A percentile compares a stretch with the other conserved stretches of the same genome.
phyloP scores from a whole-genome alignment of 2,329 filamentous ascomycete species.

The Fusarium zealandicum region DNA sequence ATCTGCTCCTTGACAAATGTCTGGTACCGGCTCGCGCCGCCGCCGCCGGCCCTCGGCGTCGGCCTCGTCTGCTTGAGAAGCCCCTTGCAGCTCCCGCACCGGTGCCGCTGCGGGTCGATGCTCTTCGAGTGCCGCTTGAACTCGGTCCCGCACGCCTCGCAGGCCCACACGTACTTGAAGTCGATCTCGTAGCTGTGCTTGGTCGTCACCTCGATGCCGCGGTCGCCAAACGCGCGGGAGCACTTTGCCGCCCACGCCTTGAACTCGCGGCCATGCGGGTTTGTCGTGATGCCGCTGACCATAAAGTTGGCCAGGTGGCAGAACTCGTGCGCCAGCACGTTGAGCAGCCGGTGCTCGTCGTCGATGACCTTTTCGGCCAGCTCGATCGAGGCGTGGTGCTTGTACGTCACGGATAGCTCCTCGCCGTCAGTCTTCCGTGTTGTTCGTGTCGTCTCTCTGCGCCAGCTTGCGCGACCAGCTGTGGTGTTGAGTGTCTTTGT shows the following conservation, averaged over 20 bases:
- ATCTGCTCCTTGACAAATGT: conserved; percentile 72
- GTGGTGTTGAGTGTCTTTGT: conserved; percentile 81
- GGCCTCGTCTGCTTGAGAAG: conserved; percentile 80
- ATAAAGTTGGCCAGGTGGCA: conserved; percentile 95
- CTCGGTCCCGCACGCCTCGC: conserved; percentile 70
- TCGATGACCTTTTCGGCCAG: conserved; percentile 89
- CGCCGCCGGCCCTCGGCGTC: conserved; percentile 55
- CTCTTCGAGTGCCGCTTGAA: conserved; percentile 88
- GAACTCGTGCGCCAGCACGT: conserved; percentile 95
- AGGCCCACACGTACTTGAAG: conserved; percentile 91
- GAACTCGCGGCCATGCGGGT: conserved; percentile 86
- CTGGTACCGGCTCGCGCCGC: conserved; percentile 53
- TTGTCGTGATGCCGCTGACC: conserved; percentile 75
- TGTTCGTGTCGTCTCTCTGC: conserved; percentile 61
- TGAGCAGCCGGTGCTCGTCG: conserved; percentile 77
- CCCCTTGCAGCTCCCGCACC: conserved; percentile 79
- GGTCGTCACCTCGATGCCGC: conserved; percentile 81
- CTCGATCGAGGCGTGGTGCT: conserved; percentile 80
- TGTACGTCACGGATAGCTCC: conserved; percentile 45
- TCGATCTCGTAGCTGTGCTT: conserved; percentile 90
- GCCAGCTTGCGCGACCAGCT: conserved; percentile 78
- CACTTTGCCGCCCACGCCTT: conserved; percentile 73
- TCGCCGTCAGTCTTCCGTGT: conserved; percentile 39
- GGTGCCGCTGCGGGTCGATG: conserved; percentile 74
- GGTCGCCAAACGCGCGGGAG: conserved; percentile 62